These are phyloP conservation scores for Trichoderma hamatum DNA, from an alignment of 2,329 filamentous ascomycete genomes.

Conservation along the genomic window DNA sequence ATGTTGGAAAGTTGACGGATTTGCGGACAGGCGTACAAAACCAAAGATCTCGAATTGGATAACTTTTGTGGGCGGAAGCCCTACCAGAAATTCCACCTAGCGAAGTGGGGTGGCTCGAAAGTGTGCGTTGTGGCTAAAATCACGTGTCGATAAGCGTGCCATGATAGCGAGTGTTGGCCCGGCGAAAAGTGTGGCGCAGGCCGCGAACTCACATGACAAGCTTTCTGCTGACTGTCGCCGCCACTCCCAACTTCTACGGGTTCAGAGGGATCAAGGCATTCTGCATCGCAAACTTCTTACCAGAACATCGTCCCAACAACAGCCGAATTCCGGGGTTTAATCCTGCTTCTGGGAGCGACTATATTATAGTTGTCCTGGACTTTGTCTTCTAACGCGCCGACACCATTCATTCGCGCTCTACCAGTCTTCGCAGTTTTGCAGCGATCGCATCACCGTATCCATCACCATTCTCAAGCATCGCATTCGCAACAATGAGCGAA, in stretches of 20 bases:
- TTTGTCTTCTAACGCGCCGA: background rate
- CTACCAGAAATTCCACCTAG: conserved; percentile 44
- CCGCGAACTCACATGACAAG: conserved; percentile 11
- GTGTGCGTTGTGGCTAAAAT: conserved; percentile 35
- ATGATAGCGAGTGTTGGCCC: conserved; percentile 30
- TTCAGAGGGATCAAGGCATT: background rate
- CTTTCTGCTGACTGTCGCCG: conserved; percentile 5
- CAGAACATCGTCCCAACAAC: background rate
- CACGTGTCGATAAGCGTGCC: conserved; percentile 43
- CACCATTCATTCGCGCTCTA: background rate
- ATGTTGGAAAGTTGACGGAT: conserved; percentile 54
- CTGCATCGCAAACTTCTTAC: background rate
- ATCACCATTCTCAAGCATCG: background rate
- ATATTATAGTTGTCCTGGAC: background rate
- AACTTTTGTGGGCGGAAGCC: conserved; percentile 52
- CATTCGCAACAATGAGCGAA: conserved; percentile 20
- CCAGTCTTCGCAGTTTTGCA: background rate
- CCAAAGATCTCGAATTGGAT: conserved; percentile 46
- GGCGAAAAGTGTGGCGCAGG: conserved; percentile 21
- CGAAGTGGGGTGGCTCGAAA: conserved; percentile 40
- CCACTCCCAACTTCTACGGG: background rate
- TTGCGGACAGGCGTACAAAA: conserved; percentile 39
- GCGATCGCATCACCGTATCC: conserved; percentile 14
- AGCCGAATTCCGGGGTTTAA: background rate
- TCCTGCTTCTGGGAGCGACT: background rate